Conservation (phyloP, 495 filamentous ascomycete species). For the Lophiostoma macrostomum region DNA sequence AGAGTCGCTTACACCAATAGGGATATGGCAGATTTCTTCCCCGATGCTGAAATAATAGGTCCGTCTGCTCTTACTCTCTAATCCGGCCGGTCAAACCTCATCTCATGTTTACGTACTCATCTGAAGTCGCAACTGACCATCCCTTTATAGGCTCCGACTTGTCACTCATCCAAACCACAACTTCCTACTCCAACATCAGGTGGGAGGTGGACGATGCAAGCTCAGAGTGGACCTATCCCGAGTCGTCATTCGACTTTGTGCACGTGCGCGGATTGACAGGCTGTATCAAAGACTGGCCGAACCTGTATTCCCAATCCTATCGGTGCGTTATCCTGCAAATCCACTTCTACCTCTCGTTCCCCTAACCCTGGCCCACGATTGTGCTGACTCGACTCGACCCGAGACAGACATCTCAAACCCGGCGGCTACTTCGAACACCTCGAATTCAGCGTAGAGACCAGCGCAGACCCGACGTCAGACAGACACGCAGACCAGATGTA, state of each 20-base stretch:
- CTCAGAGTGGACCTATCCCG: conserved; percentile 32
- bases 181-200: conserved; percentile 31
- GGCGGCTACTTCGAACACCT: conserved; percentile 30
- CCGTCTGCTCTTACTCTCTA: background rate
- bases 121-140: background rate
- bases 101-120: background rate
- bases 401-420: conserved; percentile 29
- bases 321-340: conserved; percentile 7
- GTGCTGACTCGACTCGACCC: no score
- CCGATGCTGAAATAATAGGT: conserved; percentile 29
- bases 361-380: background rate
- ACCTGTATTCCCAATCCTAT: conserved; percentile 22
- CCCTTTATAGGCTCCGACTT: conserved; percentile 22
- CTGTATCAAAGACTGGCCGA: conserved; percentile 26
- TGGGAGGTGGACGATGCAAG: conserved; percentile 36
- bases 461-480: conserved; percentile 5
- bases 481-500: conserved; percentile 18
- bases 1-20: conserved; percentile 3
- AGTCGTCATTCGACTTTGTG: conserved; percentile 31
- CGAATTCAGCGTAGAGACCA: conserved; percentile 25
- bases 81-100: background rate
- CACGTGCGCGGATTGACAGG: conserved; percentile 32
- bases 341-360: conserved; percentile 5
- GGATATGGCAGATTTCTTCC: conserved; percentile 32
- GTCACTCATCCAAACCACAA: conserved; percentile 29